Conservation (phyloP, 768 basidiomycete species). For the Pulveroboletus sp. region DNA sequence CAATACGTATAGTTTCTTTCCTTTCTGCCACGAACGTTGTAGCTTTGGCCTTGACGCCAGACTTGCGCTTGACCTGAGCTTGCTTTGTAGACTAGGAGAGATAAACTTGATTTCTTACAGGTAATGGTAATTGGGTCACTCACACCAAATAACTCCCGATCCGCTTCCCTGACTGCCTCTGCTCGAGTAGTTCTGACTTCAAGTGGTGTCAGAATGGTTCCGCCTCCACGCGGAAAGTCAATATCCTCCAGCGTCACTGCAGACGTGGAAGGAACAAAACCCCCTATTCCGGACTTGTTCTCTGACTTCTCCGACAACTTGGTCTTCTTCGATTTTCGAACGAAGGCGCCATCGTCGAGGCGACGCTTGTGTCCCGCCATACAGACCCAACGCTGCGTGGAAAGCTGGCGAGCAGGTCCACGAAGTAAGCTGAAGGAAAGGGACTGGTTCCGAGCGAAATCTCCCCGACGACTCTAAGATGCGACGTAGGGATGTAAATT, state of each 20-base stretch:
- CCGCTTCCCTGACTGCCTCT: conserved; percentile 81
- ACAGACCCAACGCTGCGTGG: not conserved
- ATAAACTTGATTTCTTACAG: not conserved
- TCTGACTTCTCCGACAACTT: conserved; percentile 39
- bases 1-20: conserved; percentile 63
- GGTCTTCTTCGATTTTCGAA: conserved; percentile 56
- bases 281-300: conserved; percentile 19
- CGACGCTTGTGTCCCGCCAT: conserved; percentile 58
- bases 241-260: conserved; percentile 59
- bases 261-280: conserved; percentile 33
- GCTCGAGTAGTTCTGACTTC: conserved; percentile 84
- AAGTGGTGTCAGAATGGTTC: conserved; percentile 79
- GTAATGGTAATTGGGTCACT: conserved; percentile 14
- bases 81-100: conserved; percentile 39
- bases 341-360: conserved; percentile 48
- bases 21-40: conserved; percentile 26
- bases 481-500: conserved; percentile 6
- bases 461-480: not conserved
- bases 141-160: conserved; percentile 73
- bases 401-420: not conserved
- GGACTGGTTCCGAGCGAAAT: not conserved
- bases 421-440: not conserved
- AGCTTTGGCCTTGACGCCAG: conserved; percentile 34
- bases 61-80: conserved; percentile 39
- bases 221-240: conserved; percentile 95